Base-by-base conservation (phyloP, 345 rosid genomes). In the Geranium rotundifolium region DNA sequence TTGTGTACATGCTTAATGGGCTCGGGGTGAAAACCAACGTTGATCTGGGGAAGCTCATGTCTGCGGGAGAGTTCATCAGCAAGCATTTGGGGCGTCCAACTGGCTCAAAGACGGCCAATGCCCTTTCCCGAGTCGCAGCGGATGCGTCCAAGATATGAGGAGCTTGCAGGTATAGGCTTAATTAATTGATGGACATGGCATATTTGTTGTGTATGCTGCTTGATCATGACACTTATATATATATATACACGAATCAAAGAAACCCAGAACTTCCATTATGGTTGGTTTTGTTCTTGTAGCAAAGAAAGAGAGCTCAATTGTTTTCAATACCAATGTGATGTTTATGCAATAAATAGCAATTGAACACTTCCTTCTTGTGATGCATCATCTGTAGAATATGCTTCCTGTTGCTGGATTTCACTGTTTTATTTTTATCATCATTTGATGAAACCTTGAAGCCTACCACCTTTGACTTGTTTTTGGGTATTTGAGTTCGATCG, bases 71-170 rank as follows among this genome's bases (percentile, higher is more conserved):
- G 19, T 87, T 84, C 79, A 87, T 87, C 74, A 73, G 76, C 79
- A 77, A 73, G 66, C 81, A 78, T 37, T 73, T 87, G 69, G 79
- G 82, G 34, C 82, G 84, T 13, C 80, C 67, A 4, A 80, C 95
- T 7, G 86, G 83, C 57, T 84, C 95, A 3, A 87, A 81, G 78
- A 74, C 85, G 0, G 88, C 88, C 1, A 16, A 76, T 65, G 88
- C 88, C 16, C 72, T 82, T 67, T 60, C 76, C 74, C 78, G 74
- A 10, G 72, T 68, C 19, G 67, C 72, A 1, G 63, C 84, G 1
- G 97, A 93, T 79, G 87, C 87, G 65, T 87, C 90, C 34, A 89
- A 87, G 75, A 87, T 92, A 67, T 85, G 71, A 81, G 63, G 20
- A 27, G 31, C 49, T 64, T 63, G 66, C 58, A 17, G 29, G 37